Evolutionary conservation across 179 eudicot genomes (phyloP).

Genomic region (Spergularia azorica): DNA sequence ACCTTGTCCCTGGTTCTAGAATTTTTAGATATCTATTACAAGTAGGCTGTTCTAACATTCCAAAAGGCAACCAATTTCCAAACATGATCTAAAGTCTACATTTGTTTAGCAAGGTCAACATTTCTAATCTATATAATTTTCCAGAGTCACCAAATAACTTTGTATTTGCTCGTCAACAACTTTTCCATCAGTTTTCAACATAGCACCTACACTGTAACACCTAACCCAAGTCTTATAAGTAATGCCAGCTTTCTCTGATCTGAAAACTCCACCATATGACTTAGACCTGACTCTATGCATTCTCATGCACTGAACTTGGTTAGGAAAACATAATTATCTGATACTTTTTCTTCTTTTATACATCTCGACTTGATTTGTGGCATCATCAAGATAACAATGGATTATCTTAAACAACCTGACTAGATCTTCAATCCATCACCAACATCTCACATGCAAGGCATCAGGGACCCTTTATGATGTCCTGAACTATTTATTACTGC

Average conservation of each 20-base stretch:
- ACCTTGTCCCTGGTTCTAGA: background rate
- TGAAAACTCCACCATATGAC: slow-evolving; percentile 15
- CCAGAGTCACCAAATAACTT: background rate
- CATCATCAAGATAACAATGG: slow-evolving; percentile 11
- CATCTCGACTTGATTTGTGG: background rate
- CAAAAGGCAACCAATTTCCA: slow-evolving; percentile 9
- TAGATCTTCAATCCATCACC: slow-evolving; percentile 10
- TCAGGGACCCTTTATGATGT: slow-evolving; percentile 3
- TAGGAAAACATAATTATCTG: slow-evolving; percentile 15
- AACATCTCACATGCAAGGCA: slow-evolving; percentile 19
- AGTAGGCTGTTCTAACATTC: slow-evolving; percentile 9
- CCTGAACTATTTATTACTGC: slow-evolving; percentile 12
- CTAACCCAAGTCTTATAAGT: slow-evolving; percentile 15
- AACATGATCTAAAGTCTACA: background rate
- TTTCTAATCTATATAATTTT: background rate
- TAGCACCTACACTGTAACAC: slow-evolving; percentile 16
- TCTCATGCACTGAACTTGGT: slow-evolving; percentile 31
- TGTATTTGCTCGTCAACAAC: slow-evolving; percentile 15
- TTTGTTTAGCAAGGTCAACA: slow-evolving; percentile 2
- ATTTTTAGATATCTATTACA: slow-evolving; percentile 4
- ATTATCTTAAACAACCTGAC: background rate
- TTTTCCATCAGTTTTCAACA: slow-evolving; percentile 14
- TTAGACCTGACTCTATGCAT: slow-evolving; percentile 25
- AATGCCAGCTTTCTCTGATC: slow-evolving; percentile 32
- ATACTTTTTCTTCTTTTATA: slow-evolving; percentile 5